A percentile compares a stretch with the other conserved stretches of the same genome.
Conservation (phyloP, 2,329 filamentous ascomycete genomes). For the Fusarium dlaminii region DNA sequence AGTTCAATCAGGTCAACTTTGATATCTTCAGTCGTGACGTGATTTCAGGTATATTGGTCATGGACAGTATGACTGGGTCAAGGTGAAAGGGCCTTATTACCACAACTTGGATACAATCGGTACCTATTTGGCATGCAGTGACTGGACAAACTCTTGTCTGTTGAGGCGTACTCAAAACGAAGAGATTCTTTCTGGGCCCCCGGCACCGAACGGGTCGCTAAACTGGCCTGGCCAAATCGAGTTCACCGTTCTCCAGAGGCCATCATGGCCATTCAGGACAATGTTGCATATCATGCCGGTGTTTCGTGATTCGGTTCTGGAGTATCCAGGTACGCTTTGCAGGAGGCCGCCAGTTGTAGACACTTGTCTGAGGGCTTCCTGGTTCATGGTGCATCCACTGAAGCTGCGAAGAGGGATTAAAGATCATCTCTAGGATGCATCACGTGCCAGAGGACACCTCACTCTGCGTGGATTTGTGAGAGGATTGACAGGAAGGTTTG, state of each 20-base stretch:
- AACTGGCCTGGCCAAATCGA: constrained; percentile 10
- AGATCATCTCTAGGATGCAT: neutral
- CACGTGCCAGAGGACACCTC: neutral
- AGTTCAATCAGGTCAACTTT: neutral
- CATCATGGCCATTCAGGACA: neutral
- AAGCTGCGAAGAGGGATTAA: neutral
- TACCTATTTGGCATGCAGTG: neutral
- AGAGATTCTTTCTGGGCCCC: neutral
- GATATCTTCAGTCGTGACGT: neutral
- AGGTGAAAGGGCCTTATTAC: neutral
- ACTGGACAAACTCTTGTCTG: neutral
- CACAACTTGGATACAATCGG: neutral
- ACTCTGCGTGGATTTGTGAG: neutral
- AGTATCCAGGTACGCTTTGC: neutral
- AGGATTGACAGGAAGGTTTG: neutral
- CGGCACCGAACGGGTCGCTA: neutral
- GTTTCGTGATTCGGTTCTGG: constrained; percentile 14
- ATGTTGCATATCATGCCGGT: constrained; percentile 8
- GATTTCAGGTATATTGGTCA: neutral
- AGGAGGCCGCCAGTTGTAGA: constrained; percentile 1
- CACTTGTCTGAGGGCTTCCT: neutral
- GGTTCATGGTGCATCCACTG: neutral
- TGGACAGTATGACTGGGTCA: neutral
- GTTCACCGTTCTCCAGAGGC: neutral
- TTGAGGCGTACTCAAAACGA: neutral